Evolutionary conservation across 1,284 basidiomycete species (phyloP).

Genomic region (Ceratobasidium papillatum): DNA sequence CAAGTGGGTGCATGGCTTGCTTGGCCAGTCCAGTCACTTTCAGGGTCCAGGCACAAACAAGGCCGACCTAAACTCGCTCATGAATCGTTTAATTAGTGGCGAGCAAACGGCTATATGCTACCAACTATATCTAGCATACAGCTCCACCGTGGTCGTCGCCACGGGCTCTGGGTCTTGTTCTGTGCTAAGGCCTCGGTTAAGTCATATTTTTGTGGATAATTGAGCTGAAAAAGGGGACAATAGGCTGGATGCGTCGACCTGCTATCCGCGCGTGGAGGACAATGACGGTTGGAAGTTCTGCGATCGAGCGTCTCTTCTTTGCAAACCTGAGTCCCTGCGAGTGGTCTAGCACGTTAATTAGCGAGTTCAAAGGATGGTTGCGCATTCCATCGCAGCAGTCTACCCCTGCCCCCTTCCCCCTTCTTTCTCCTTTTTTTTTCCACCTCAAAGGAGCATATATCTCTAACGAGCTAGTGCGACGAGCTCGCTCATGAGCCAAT

Average conservation of each 20-base stretch:
- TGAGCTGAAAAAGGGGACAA: conserved; percentile 6
- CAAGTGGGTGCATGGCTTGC: conserved; percentile 13
- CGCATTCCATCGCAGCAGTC: background rate
- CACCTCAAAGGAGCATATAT: background rate
- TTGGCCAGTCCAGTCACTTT: conserved; percentile 25
- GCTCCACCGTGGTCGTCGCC: background rate
- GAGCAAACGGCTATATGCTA: conserved; percentile 1
- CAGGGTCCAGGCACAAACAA: conserved; percentile 33
- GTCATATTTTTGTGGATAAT: background rate
- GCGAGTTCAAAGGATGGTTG: conserved; percentile 1
- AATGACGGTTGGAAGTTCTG: conserved; percentile 9
- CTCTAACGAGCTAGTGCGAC: background rate
- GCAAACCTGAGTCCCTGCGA: background rate
- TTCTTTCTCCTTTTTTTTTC: background rate
- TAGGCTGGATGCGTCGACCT: background rate
- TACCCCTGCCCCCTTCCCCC: background rate
- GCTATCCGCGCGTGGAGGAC: conserved; percentile 15
- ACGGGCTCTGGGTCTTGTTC: background rate
- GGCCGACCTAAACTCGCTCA: background rate
- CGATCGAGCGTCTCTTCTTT: background rate
- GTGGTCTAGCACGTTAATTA: conserved; percentile 5
- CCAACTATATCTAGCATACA: background rate
- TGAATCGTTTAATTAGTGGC: background rate
- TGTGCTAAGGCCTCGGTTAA: conserved; percentile 1
- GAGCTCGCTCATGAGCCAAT: background rate